Percentiles rank a stretch among this genome's conserved stretches.
These are phyloP conservation scores for Trichoderma citrinoviride DNA, from an alignment of 2,329 filamentous ascomycete genomes.

Conservation along the genomic window DNA sequence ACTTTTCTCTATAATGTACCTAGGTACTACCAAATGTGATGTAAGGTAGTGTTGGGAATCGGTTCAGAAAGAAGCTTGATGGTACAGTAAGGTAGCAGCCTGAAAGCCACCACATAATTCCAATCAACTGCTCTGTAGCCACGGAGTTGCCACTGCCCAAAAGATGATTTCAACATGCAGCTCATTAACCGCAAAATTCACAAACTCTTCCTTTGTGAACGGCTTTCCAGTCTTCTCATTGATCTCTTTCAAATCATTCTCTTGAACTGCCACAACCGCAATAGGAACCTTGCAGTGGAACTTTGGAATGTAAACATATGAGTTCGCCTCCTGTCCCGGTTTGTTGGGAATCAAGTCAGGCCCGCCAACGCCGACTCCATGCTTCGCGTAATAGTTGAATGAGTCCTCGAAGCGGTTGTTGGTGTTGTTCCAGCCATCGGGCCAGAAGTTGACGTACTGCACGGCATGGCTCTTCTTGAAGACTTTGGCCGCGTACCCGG, in stretches of 20 bases:
- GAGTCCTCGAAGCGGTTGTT: conserved; percentile 18
- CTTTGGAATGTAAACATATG: conserved; percentile 22
- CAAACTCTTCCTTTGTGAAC: conserved; percentile 25
- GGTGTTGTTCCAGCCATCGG: conserved; percentile 23
- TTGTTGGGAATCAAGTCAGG: conserved; percentile 24
- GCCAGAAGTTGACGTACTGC: conserved; percentile 29
- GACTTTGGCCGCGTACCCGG: conserved; percentile 10
- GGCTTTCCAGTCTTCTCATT: conserved; percentile 15
- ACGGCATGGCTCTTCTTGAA: conserved; percentile 25
- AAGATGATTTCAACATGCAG: conserved; percentile 6
- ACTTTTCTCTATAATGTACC: no score
- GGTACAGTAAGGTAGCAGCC: no score
- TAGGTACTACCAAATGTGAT: no score
- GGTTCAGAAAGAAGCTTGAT: no score
- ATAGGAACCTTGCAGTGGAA: conserved; percentile 12
- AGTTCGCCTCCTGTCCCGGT: conserved; percentile 20
- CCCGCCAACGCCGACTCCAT: conserved; percentile 24
- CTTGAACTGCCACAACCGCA: conserved; percentile 2
- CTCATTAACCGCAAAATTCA: conserved; percentile 21
- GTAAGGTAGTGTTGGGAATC: no score
- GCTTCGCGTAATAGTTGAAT: conserved; percentile 23
- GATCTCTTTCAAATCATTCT: not conserved
- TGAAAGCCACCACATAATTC: no score
- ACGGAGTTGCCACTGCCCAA: not conserved
- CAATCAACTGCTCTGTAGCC: not conserved